Evolutionary conservation across 1,284 basidiomycete genomes (phyloP).

Genomic region (Chalciporus sp.): DNA sequence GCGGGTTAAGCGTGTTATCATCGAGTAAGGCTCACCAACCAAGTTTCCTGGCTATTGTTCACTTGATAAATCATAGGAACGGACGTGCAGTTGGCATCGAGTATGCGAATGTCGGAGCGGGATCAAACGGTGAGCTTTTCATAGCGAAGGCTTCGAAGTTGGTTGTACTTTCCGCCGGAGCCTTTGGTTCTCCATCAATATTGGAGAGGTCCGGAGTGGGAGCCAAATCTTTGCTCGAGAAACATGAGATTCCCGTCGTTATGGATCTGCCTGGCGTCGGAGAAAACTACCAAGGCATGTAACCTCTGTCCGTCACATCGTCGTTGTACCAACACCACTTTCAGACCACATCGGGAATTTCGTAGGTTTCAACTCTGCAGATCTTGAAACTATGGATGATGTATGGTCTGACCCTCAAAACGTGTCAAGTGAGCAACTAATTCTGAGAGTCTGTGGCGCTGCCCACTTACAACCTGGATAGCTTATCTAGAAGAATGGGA

Average conservation of each 20-base stretch:
- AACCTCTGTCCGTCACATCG: neutral
- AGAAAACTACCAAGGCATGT: constrained; percentile 48
- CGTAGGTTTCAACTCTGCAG: constrained; percentile 38
- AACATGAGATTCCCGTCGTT: constrained; percentile 40
- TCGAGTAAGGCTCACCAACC: constrained; percentile 8
- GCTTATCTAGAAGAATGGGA: constrained; percentile 45
- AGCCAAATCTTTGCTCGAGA: constrained; percentile 39
- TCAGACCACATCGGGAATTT: constrained; percentile 47
- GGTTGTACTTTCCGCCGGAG: constrained; percentile 9
- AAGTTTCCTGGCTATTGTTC: neutral
- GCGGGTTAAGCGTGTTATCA: constrained; percentile 44
- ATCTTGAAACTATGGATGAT: constrained; percentile 46
- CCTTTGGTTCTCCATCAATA: constrained; percentile 14
- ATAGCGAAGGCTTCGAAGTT: constrained; percentile 7
- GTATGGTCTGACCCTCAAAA: constrained; percentile 40
- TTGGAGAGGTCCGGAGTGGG: constrained; percentile 40
- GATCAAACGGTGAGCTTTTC: neutral
- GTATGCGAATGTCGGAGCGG: constrained; percentile 46
- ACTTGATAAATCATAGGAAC: constrained; percentile 3
- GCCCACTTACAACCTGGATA: constrained; percentile 16
- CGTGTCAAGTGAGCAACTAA: constrained; percentile 19
- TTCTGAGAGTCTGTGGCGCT: neutral
- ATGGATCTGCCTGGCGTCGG: constrained; percentile 59
- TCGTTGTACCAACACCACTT: neutral
- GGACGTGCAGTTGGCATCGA: constrained; percentile 22